Conservation (phyloP, 164 flowering plant genomes). For the Saururus chinensis region DNA sequence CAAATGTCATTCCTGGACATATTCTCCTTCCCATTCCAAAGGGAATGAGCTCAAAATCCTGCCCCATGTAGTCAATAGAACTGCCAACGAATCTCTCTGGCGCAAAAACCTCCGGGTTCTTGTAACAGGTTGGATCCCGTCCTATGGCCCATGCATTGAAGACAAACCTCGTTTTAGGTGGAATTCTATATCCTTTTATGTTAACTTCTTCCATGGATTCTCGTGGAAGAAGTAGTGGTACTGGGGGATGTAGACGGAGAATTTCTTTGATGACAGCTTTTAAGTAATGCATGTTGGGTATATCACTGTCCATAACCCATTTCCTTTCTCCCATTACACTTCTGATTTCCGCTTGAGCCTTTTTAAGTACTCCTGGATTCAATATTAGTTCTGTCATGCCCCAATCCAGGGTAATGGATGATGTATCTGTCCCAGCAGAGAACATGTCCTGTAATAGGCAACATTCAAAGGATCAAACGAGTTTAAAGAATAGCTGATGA, state of each 20-base stretch:
- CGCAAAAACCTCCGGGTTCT: constrained; percentile 17
- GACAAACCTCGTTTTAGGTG: too few species aligned
- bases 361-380: too few species aligned
- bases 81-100: constrained; percentile 46
- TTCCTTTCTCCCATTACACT: too few species aligned
- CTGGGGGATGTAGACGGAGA: too few species aligned
- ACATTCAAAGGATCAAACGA: too few species aligned
- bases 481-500: too few species aligned
- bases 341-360: too few species aligned
- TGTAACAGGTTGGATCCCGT: not conserved
- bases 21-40: constrained; percentile 5
- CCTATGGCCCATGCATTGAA: not conserved
- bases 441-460: not conserved
- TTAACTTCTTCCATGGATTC: not conserved
- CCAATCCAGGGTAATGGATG: not conserved
- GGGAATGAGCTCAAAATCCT: constrained; percentile 26
- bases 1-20: too few species aligned
- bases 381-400: not conserved
- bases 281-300: too few species aligned
- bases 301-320: too few species aligned
- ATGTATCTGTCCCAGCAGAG: not conserved
- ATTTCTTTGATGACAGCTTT: too few species aligned
- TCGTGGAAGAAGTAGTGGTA: not conserved
- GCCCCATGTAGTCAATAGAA: constrained; percentile 32
- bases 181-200: too few species aligned